Evolutionary conservation across 805 yeast genomes (phyloP).

Genomic region (Saccharomycopsis lassenensis): DNA sequence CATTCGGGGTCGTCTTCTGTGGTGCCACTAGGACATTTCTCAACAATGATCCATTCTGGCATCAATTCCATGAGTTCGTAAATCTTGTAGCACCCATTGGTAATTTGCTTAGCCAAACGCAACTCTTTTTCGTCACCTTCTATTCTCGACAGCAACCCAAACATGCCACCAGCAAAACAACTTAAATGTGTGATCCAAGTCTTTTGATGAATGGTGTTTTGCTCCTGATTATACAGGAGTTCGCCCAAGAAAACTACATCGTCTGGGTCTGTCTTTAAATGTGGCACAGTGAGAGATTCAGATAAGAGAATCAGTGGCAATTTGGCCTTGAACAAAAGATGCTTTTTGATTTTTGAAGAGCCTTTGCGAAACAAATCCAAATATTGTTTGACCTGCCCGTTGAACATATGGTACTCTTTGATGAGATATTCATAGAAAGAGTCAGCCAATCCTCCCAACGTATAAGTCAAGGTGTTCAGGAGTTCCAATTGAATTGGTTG

Average conservation of each 20-base stretch:
- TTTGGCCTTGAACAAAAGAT: constrained; percentile 35
- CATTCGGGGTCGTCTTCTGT: constrained; percentile 19
- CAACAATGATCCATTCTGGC: constrained; percentile 33
- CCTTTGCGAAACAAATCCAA: constrained; percentile 25
- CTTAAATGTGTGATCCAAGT: constrained; percentile 31
- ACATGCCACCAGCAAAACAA: constrained; percentile 46
- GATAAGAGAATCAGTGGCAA: constrained; percentile 25
- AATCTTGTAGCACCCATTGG: constrained; percentile 39
- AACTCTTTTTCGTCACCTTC: constrained; percentile 24
- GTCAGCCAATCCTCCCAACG: constrained; percentile 34
- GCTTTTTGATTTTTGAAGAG: constrained; percentile 28
- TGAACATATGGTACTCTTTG: constrained; percentile 35
- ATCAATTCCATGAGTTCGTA: constrained; percentile 30
- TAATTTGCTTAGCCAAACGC: constrained; percentile 31
- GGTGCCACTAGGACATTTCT: constrained; percentile 19
- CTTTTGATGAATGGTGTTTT: constrained; percentile 14
- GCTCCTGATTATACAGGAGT: constrained; percentile 21
- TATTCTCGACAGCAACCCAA: constrained; percentile 35
- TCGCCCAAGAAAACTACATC: constrained; percentile 18
- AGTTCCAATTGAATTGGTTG: constrained; percentile 13
- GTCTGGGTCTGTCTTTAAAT: constrained; percentile 16
- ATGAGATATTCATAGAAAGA: constrained; percentile 40
- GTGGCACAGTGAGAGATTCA: constrained; percentile 14
- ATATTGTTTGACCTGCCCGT: constrained; percentile 30
- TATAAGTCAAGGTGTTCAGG: constrained; percentile 18